Evolutionary conservation across 805 yeast genomes (phyloP).

Genomic region (Candida easanensis): DNA sequence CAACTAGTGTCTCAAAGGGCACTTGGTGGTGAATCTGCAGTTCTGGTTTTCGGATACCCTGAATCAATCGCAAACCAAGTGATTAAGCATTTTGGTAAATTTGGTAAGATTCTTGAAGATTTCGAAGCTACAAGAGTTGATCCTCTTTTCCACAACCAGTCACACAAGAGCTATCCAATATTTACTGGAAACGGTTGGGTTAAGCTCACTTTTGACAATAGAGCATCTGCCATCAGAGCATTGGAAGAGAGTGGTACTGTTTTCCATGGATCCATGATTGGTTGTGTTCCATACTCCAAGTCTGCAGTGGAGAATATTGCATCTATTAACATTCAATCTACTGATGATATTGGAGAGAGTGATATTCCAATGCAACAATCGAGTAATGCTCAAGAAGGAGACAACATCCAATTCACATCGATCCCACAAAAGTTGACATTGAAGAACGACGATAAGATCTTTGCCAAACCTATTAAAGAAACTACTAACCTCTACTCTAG

Average conservation of each 20-base stretch:
- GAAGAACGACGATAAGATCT: conserved; percentile 42
- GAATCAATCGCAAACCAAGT: conserved; percentile 67
- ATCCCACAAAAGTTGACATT: conserved; percentile 31
- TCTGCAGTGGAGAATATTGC: conserved; percentile 58
- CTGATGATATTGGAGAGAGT: conserved; percentile 48
- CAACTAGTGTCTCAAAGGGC: conserved; percentile 4
- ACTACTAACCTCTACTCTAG: conserved; percentile 22
- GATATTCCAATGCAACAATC: conserved; percentile 16
- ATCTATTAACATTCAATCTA: conserved; percentile 37
- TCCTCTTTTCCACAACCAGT: conserved; percentile 21
- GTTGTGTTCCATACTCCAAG: conserved; percentile 70
- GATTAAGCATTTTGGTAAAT: conserved; percentile 70
- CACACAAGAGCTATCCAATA: conserved; percentile 55
- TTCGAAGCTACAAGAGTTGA: conserved; percentile 44
- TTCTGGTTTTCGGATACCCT: conserved; percentile 86
- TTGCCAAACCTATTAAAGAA: conserved; percentile 26
- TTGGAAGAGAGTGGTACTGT: conserved; percentile 77
- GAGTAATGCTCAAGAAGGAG: conserved; percentile 13
- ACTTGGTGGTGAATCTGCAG: conserved; percentile 50
- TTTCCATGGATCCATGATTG: conserved; percentile 60
- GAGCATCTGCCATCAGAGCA: conserved; percentile 77
- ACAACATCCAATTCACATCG: conserved; percentile 12
- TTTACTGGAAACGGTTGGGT: conserved; percentile 89
- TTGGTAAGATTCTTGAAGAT: conserved; percentile 78
- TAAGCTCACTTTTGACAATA: conserved; percentile 77